Conservation (phyloP, 805 yeast genomes). For the Nematodospora valgi region DNA sequence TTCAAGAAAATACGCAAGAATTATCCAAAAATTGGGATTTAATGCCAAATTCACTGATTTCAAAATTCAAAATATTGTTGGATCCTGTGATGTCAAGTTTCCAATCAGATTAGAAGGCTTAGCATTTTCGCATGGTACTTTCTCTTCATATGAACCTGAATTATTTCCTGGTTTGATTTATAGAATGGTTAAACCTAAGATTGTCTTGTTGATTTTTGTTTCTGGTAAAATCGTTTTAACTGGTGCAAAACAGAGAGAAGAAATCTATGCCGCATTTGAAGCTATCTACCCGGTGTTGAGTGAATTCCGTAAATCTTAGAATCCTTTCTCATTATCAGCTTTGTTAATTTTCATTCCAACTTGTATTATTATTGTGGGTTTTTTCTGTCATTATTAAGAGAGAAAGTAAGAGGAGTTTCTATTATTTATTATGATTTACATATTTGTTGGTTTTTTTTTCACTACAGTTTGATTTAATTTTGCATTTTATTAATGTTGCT, state of each 20-base stretch:
- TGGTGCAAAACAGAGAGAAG: conserved; percentile 99
- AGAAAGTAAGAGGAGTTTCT: neutral
- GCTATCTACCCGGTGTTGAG: conserved; percentile 97
- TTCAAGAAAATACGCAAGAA: conserved; percentile 95
- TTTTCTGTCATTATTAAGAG: neutral
- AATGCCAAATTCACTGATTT: conserved; percentile 97
- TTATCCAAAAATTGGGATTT: conserved; percentile 95
- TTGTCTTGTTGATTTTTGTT: conserved; percentile 91
- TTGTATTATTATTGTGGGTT: conserved; percentile 1
- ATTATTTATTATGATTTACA: neutral
- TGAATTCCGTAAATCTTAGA: conserved; percentile 83
- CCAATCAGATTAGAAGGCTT: conserved; percentile 96
- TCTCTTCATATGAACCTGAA: conserved; percentile 98
- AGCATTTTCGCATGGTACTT: conserved; percentile 97
- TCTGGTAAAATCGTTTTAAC: conserved; percentile 97
- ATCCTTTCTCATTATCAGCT: neutral
- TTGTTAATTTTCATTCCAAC: neutral
- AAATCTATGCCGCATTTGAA: conserved; percentile 96
- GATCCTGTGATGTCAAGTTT: conserved; percentile 97
- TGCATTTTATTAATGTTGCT: no score
- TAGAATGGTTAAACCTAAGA: conserved; percentile 99
- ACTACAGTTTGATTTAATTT: no score
- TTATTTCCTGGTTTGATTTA: conserved; percentile 96
- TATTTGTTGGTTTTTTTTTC: conserved; percentile 1
- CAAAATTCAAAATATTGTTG: conserved; percentile 97